These are phyloP conservation scores for Lenwebbia sp. DNA, from an alignment of 345 rosid genomes.

Conservation along the genomic window DNA sequence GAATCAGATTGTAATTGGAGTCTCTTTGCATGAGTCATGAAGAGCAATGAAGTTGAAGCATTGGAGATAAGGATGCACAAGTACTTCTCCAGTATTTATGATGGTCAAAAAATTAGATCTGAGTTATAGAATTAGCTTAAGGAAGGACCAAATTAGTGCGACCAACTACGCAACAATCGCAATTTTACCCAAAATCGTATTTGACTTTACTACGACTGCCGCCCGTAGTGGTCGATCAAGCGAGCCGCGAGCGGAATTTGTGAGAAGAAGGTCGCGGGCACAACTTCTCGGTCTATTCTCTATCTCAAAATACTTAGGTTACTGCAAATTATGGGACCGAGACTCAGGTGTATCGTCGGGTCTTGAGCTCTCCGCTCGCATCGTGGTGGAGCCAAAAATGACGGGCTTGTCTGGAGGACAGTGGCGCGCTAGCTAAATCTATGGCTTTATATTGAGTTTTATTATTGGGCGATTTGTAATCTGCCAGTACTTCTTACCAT, in stretches of 20 bases:
- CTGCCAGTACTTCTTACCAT: fast-evolving
- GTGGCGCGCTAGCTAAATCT: fast-evolving
- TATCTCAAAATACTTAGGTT: background rate
- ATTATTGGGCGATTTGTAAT: background rate
- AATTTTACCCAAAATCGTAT: background rate
- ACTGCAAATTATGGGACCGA: background rate
- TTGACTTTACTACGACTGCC: background rate
- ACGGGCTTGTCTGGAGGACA: fast-evolving
- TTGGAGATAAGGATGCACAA: too few relatives aligned
- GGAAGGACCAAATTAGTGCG: background rate
- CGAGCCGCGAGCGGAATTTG: background rate
- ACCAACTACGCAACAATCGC: background rate
- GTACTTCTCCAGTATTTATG: background rate
- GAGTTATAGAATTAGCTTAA: background rate
- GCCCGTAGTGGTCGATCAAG: fast-evolving
- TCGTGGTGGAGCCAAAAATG: background rate
- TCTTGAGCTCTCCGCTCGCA: fast-evolving
- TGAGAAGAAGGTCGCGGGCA: background rate
- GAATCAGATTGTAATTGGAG: background rate
- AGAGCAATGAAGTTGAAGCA: too few relatives aligned
- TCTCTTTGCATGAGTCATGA: background rate
- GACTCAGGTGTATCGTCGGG: background rate
- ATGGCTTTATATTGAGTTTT: background rate
- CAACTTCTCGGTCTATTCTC: background rate
- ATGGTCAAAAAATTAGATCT: background rate